Base-by-base conservation (phyloP, 2,329 filamentous ascomycete species). In the Penicillium sp. region DNA sequence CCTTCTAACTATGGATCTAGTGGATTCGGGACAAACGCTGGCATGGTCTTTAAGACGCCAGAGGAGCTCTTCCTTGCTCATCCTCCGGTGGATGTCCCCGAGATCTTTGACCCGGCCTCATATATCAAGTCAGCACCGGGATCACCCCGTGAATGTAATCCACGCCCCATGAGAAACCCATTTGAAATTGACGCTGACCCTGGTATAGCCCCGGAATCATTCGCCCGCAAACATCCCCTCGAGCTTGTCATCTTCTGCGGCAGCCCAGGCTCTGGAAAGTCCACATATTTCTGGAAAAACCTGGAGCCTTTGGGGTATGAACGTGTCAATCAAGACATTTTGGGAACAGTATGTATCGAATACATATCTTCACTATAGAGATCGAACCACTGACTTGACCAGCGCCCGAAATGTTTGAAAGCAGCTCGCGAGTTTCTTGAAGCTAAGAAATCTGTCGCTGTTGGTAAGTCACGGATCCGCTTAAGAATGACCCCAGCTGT, bases 171-270 rank as follows among this genome's bases (percentile, higher is more conserved):
- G n/a, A 40, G 5, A 54, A 1, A 4, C 17, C 7, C 22, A 12
- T 26, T 3, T 38, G 24, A 2, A 28, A 12, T 2, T 1, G 15
- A 38, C 13, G 22, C 33, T 26, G 33, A 15, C 49, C 22, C 30
- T 37, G 17, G 5, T n/a, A 72, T 53, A 45, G 58, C 68, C 35
- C 64, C 72, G 62, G 62, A 19, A 28, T 9, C 68, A 1, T 81
- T 86, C 66, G 81, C 84, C 51, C 92, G 89, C 78, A 85, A 82
- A 56, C 87, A 89, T 70, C 76, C 85, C 6, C 77, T 88, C 66
- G 93, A 97, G 59, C 81, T 98, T 15, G 86, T 98, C 26, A 78
- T 98, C 8, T 92, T 96, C 75, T 94, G 91, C 72, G 95, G 95
- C 1, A 92, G 91, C 53, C 95, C 95, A 0, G 93, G 91, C 1